These are phyloP conservation scores for Xylogone sp. DNA, from an alignment of 2,329 filamentous ascomycete species.

Conservation along the genomic window DNA sequence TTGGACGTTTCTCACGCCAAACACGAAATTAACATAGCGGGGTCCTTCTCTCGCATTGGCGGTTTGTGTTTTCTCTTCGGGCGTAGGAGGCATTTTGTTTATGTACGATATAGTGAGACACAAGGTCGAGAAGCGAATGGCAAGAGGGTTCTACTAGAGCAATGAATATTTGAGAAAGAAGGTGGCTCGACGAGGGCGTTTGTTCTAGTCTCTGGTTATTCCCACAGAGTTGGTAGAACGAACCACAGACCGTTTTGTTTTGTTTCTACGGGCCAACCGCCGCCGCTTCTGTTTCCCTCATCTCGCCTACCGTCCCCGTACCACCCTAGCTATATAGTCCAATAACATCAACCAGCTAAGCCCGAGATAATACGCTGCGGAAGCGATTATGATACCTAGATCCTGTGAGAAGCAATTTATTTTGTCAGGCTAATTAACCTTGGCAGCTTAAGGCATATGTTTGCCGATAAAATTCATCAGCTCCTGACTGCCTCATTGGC, in stretches of 20 bases:
- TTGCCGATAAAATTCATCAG: no score
- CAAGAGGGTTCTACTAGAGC: not conserved
- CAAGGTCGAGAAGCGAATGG: not conserved
- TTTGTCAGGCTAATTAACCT: no score
- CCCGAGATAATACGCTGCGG: not conserved
- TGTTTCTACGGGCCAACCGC: not conserved
- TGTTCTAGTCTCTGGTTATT: not conserved
- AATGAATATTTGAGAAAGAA: not conserved
- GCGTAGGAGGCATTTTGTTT: not conserved
- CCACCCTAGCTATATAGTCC: not conserved
- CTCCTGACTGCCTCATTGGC: no score
- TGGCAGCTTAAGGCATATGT: no score
- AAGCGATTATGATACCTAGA: not conserved
- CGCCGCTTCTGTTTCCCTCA: not conserved
- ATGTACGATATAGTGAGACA: not conserved
- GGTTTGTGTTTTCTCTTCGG: not conserved
- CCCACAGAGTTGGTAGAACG: not conserved
- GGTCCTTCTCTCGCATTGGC: not conserved
- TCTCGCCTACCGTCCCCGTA: not conserved
- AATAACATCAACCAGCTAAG: not conserved
- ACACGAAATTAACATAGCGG: not conserved
- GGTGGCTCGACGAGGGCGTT: not conserved
- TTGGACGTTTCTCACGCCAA: not conserved
- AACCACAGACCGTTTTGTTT: not conserved
- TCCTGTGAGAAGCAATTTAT: not conserved